These are phyloP conservation scores for Akanthomyces dipterigenus DNA, from an alignment of 2,329 filamentous ascomycete species.

Conservation along the genomic window DNA sequence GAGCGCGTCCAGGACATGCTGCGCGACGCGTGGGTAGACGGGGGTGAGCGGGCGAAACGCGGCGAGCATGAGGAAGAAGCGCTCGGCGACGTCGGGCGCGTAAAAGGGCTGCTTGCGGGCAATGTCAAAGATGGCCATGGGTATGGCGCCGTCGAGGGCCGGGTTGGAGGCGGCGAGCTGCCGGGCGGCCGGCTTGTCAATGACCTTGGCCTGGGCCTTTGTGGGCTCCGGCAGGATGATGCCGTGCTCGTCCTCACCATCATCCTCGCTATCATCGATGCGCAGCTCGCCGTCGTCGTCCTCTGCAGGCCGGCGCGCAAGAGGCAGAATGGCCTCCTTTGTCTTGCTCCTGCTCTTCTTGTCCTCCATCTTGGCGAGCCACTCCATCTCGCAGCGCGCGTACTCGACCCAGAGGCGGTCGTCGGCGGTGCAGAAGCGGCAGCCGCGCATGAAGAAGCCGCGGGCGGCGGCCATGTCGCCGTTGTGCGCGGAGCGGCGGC, in stretches of 20 bases:
- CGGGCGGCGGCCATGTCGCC: slow-evolving; percentile 84
- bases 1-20: slow-evolving; percentile 66
- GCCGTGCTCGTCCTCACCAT: slow-evolving; percentile 35
- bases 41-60: slow-evolving; percentile 57
- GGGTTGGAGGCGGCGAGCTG: slow-evolving; percentile 63
- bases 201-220: slow-evolving; percentile 34
- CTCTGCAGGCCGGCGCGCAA: slow-evolving; percentile 36
- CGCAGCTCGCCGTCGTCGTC: slow-evolving; percentile 42
- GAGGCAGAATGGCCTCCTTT: slow-evolving; percentile 45
- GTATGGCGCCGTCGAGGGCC: slow-evolving; percentile 86
- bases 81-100: slow-evolving; percentile 56
- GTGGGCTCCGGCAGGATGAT: slow-evolving; percentile 39
- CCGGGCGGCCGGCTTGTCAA: slow-evolving; percentile 38
- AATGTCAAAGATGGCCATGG: slow-evolving; percentile 83
- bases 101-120: slow-evolving; percentile 72
- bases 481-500: slow-evolving; percentile 67
- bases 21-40: slow-evolving; percentile 58
- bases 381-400: slow-evolving; percentile 85
- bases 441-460: slow-evolving; percentile 78
- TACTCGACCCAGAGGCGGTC: slow-evolving; percentile 82
- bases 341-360: slow-evolving; percentile 53
- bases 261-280: slow-evolving; percentile 37
- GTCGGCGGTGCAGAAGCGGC: slow-evolving; percentile 78
- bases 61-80: slow-evolving; percentile 75
- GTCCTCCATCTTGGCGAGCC: slow-evolving; percentile 73